Evolutionary conservation across 192 early-diverging fungal genomes (phyloP).

Genomic region (Oehlia diaphana): DNA sequence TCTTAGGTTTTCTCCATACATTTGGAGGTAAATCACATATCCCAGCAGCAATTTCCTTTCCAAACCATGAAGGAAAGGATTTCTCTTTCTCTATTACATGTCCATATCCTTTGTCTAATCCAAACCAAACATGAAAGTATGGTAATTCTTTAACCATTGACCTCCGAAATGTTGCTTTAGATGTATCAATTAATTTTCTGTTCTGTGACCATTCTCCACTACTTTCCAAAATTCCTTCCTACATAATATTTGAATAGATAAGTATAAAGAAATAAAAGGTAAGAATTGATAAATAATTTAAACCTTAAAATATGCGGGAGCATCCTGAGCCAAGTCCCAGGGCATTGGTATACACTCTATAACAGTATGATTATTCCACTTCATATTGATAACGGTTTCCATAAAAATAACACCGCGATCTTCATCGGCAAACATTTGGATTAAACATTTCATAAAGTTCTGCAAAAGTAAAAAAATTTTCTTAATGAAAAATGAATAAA

Average conservation of each 20-base stretch:
- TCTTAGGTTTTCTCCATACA: conserved; percentile 69
- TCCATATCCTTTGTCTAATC: conserved; percentile 82
- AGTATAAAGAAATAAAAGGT: not conserved
- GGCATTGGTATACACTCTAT: conserved; percentile 96
- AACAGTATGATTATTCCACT: conserved; percentile 75
- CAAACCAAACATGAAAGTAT: conserved; percentile 98
- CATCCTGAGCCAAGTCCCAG: conserved; percentile 67
- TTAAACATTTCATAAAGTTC: conserved; percentile 96
- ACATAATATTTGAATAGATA: conserved; percentile 5
- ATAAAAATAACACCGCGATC: conserved; percentile 79
- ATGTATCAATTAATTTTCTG: conserved; percentile 72
- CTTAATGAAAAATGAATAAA: not conserved
- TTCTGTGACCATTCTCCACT: conserved; percentile 94
- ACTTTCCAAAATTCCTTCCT: conserved; percentile 73
- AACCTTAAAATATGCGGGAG: conserved; percentile 83
- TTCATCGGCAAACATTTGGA: conserved; percentile 79
- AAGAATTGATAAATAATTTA: conserved; percentile 15
- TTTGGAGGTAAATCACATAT: conserved; percentile 79
- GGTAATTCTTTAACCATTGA: conserved; percentile 79
- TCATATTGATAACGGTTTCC: conserved; percentile 83
- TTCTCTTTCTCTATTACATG: conserved; percentile 93
- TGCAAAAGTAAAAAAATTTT: conserved; percentile 29
- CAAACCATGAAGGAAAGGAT: conserved; percentile 86
- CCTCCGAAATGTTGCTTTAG: conserved; percentile 64
- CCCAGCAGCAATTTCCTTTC: conserved; percentile 80